phyloP scores from a whole-genome alignment of 2,329 filamentous ascomycete genomes.

The Scedosporium aurantiacum region DNA sequence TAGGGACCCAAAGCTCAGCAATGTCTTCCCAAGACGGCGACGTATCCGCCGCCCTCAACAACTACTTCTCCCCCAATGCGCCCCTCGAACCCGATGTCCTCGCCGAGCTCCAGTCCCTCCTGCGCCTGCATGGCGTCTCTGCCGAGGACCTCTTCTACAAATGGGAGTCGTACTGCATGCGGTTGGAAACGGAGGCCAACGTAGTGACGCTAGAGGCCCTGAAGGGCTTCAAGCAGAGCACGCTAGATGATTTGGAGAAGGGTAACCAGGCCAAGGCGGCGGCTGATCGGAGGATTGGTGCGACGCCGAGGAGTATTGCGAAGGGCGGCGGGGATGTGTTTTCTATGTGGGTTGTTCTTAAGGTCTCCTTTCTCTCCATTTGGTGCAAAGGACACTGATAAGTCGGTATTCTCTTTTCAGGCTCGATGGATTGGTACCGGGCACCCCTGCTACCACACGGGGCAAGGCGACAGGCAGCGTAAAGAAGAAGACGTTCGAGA shows the following conservation, averaged over 20 bases:
- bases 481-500: conserved; percentile 28
- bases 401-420: neutral
- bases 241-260: conserved; percentile 75
- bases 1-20: neutral
- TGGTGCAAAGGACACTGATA: neutral
- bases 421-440: conserved; percentile 58
- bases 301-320: conserved; percentile 49
- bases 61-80: conserved; percentile 5
- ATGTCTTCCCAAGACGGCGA: conserved; percentile 1
- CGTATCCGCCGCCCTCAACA: neutral
- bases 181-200: conserved; percentile 73
- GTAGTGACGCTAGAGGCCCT: conserved; percentile 56
- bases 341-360: conserved; percentile 50
- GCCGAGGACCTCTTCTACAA: conserved; percentile 91
- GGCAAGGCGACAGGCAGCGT: conserved; percentile 16
- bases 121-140: conserved; percentile 70
- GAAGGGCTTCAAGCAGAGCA: conserved; percentile 71
- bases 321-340: conserved; percentile 60
- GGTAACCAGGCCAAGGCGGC: conserved; percentile 55
- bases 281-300: conserved; percentile 49
- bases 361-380: neutral
- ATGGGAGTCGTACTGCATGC: conserved; percentile 97
- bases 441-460: conserved; percentile 35
- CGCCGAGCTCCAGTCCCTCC: conserved; percentile 72
- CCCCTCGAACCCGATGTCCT: conserved; percentile 64